phyloP scores from a whole-genome alignment of 768 basidiomycete genomes.

The Panaeolus papilionaceus region DNA sequence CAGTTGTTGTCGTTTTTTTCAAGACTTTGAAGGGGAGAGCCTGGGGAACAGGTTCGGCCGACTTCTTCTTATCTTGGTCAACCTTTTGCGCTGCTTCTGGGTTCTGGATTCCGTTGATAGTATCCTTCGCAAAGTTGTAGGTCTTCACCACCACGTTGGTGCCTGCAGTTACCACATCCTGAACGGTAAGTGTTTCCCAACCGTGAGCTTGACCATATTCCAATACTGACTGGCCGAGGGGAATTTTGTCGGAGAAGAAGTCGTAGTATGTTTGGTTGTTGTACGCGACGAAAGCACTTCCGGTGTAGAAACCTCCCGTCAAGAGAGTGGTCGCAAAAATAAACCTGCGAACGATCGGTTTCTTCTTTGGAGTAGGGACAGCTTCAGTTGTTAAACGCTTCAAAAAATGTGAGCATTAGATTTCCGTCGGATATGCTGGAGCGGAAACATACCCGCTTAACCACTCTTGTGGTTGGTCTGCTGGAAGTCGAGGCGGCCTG shows the following conservation, averaged over 20 bases:
- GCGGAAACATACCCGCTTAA: conserved; percentile 59
- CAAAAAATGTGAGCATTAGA: conserved; percentile 16
- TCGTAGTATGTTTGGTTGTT: conserved; percentile 83
- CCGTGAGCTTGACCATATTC: conserved; percentile 81
- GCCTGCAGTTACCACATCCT: conserved; percentile 59
- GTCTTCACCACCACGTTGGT: conserved; percentile 53
- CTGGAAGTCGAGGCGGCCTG: conserved; percentile 52
- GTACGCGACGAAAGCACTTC: conserved; percentile 81
- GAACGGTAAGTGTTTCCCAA: conserved; percentile 79
- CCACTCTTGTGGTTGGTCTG: conserved; percentile 55
- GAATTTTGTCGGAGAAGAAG: conserved; percentile 82
- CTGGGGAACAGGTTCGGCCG: not conserved
- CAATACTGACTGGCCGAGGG: conserved; percentile 76
- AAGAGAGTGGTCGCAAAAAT: conserved; percentile 72
- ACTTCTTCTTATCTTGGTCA: conserved; percentile 2
- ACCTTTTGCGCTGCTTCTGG: not conserved
- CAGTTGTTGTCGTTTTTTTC: conserved; percentile 38
- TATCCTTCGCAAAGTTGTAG: conserved; percentile 59
- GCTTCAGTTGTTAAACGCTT: conserved; percentile 73
- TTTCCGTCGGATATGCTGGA: conserved; percentile 12
- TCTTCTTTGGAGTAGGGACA: conserved; percentile 52
- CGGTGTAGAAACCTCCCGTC: conserved; percentile 80
- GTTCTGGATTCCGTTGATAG: conserved; percentile 48
- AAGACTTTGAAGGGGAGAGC: conserved; percentile 32
- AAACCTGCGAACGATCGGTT: conserved; percentile 59